phyloP scores from a whole-genome alignment of 306 rosid species.

The Casuarina equisetifolia region DNA sequence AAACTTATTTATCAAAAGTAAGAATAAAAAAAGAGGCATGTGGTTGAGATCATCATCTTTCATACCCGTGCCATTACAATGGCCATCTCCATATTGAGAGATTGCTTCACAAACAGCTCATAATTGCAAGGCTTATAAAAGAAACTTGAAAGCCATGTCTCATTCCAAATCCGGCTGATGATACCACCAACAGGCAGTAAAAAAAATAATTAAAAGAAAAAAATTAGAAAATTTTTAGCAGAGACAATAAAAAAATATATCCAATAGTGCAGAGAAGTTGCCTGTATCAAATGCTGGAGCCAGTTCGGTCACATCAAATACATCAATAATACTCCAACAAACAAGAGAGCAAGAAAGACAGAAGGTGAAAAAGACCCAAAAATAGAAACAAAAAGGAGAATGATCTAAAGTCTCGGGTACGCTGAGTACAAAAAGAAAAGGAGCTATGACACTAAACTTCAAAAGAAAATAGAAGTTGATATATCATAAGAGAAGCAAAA shows the following conservation, averaged over 20 bases:
- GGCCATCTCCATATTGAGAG: slow-evolving; percentile 99
- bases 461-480: background rate
- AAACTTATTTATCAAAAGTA: background rate
- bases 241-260: background rate
- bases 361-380: background rate
- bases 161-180: slow-evolving; percentile 97
- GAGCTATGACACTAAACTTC: background rate
- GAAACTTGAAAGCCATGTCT: slow-evolving; percentile 94
- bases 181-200: slow-evolving; percentile 25
- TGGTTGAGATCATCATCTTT: slow-evolving; percentile 18
- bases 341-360: background rate
- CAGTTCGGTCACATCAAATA: background rate
- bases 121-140: slow-evolving; percentile 98
- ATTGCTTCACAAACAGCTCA: slow-evolving; percentile 97
- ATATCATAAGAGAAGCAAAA: background rate
- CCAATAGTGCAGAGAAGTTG: background rate
- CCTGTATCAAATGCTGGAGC: background rate
- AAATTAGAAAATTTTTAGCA: slow-evolving; percentile 15
- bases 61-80: slow-evolving; percentile 98
- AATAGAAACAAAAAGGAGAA: background rate
- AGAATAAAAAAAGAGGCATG: slow-evolving; percentile 2
- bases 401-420: background rate
- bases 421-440: background rate
- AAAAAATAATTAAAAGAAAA: slow-evolving; percentile 15
- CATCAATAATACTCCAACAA: background rate